These are phyloP conservation scores for Domatiomyces globalis DNA, from an alignment of 2,329 filamentous ascomycete species.

Conservation along the genomic window DNA sequence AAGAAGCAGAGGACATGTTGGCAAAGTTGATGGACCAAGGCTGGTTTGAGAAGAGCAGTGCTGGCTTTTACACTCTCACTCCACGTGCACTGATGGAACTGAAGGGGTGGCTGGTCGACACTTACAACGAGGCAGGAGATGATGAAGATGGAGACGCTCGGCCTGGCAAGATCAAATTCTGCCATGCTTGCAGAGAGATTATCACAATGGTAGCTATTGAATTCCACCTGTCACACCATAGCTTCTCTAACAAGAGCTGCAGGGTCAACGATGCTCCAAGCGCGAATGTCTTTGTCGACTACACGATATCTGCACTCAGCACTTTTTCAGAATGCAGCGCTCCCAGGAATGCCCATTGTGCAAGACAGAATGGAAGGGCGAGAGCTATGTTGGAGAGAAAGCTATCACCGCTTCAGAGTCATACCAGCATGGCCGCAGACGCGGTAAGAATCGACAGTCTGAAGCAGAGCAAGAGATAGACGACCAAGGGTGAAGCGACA, in stretches of 20 bases:
- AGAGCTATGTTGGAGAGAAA: conserved; percentile 40
- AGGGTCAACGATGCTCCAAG: conserved; percentile 61
- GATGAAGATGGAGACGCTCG: conserved; percentile 39
- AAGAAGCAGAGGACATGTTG: conserved; percentile 62
- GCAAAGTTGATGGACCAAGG: conserved; percentile 57
- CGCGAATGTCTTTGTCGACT: conserved; percentile 54
- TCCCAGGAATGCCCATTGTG: conserved; percentile 50
- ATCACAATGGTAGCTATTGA: conserved; percentile 50
- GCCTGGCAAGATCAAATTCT: conserved; percentile 59
- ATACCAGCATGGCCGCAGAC: conserved; percentile 19
- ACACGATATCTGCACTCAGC: conserved; percentile 61
- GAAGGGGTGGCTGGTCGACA: conserved; percentile 66
- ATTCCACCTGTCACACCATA: not conserved
- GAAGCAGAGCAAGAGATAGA: conserved; percentile 3
- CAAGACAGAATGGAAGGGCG: conserved; percentile 37
- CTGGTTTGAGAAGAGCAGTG: conserved; percentile 65
- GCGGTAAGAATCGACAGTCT: conserved; percentile 11
- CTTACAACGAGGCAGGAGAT: conserved; percentile 62
- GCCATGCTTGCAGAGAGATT: conserved; percentile 77
- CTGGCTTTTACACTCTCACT: conserved; percentile 61
- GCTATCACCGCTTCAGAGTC: conserved; percentile 26
- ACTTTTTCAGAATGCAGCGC: conserved; percentile 55
- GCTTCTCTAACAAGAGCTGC: not conserved
- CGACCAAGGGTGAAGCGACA: conserved; percentile 2
- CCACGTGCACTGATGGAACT: conserved; percentile 74